Conservation (phyloP, 2,329 filamentous ascomycete species). For the Clonostachys rosea region DNA sequence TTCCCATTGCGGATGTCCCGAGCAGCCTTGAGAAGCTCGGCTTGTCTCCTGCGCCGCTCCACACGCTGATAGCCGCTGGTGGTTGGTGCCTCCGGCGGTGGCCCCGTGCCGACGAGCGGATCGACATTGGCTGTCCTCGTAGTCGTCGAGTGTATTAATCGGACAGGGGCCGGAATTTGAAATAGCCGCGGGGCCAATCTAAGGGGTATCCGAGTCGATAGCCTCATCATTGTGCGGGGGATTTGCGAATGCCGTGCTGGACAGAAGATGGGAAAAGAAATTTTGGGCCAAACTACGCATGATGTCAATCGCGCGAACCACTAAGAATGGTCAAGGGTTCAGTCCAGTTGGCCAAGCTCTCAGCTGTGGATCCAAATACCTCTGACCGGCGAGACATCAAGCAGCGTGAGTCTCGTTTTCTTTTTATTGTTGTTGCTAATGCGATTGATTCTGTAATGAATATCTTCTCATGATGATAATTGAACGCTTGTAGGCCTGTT, state of each 20-base stretch:
- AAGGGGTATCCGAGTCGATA: conserved; percentile 29
- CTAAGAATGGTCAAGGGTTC: no score
- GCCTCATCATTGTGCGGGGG: conserved; percentile 27
- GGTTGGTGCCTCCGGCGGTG: conserved; percentile 51
- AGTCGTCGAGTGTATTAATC: conserved; percentile 23
- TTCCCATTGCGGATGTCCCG: conserved; percentile 38
- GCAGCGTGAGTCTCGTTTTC: no score
- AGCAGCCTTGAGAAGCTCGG: conserved; percentile 47
- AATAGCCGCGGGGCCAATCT: conserved; percentile 20
- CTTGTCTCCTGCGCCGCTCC: conserved; percentile 47
- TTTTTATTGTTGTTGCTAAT: no score
- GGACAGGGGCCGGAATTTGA: conserved; percentile 8
- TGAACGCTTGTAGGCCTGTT: no score
- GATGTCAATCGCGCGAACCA: no score
- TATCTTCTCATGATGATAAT: no score
- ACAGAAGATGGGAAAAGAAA: conserved; percentile 2
- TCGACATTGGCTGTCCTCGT: conserved; percentile 38
- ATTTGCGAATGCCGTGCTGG: conserved; percentile 5
- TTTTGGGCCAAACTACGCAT: conserved; percentile 1
- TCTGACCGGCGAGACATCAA: no score
- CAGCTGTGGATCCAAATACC: no score
- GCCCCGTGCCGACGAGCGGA: conserved; percentile 51
- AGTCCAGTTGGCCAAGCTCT: no score
- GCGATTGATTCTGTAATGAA: no score
- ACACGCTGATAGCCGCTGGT: conserved; percentile 38